Percentiles rank a stretch among this genome's conserved stretches.
phyloP scores from a whole-genome alignment of 805 yeast species.

The Yarrowia osloensis region DNA sequence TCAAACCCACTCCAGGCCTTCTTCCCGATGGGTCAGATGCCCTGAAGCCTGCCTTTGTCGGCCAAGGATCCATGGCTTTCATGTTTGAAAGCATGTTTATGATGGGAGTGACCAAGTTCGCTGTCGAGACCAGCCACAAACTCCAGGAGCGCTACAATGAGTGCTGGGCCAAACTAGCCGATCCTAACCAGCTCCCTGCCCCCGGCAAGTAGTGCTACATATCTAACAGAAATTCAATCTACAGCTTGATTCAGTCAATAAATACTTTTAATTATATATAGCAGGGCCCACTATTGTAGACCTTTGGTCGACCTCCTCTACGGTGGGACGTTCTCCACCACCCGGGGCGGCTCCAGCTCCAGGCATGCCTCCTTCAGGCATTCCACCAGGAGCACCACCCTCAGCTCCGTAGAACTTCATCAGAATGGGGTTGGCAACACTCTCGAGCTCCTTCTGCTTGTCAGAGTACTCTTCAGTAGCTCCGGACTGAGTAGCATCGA shows the following conservation, averaged over 20 bases:
- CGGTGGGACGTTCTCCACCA: neutral
- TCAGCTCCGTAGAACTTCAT: neutral
- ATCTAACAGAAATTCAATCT: neutral
- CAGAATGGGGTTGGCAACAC: neutral
- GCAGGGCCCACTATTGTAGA: too few species aligned
- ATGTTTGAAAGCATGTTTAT: constrained; percentile 39
- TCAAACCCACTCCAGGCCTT: constrained; percentile 25
- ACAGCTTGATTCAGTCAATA: neutral
- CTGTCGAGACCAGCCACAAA: constrained; percentile 34
- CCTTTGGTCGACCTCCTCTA: neutral
- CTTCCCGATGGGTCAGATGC: constrained; percentile 27
- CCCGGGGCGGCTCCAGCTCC: neutral
- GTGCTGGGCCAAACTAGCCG: constrained; percentile 24
- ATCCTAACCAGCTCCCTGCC: constrained; percentile 3
- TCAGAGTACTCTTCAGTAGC: neutral
- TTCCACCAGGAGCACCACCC: neutral
- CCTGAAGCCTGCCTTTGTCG: constrained; percentile 36
- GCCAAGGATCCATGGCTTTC: constrained; percentile 40
- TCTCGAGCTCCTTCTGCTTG: constrained; percentile 3
- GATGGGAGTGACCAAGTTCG: constrained; percentile 39
- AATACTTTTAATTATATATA: neutral
- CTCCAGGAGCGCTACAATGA: constrained; percentile 35
- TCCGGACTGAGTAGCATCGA: neutral
- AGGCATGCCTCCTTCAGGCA: constrained; percentile 1
- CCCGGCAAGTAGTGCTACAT: neutral